These are phyloP conservation scores for Lunularia cruciata DNA, from an alignment of 225 moss, liverwort and hornwort genomes.

Conservation along the genomic window DNA sequence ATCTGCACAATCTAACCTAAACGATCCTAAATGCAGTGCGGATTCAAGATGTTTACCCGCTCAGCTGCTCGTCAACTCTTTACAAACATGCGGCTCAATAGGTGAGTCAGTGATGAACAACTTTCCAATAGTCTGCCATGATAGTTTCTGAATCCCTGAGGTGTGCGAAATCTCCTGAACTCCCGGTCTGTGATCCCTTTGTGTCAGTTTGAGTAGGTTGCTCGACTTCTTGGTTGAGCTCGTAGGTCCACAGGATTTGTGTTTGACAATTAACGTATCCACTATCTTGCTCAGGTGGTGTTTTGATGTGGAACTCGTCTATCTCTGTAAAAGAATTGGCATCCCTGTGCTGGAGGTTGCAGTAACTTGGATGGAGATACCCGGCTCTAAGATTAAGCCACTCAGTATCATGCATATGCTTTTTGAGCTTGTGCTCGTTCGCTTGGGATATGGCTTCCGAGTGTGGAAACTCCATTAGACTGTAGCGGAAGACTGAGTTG, in stretches of 20 bases:
- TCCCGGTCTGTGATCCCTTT: too few relatives aligned
- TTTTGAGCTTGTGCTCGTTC: conserved; percentile 86
- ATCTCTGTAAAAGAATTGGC: conserved; percentile 72
- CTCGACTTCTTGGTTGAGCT: too few relatives aligned
- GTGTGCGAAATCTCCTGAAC: too few relatives aligned
- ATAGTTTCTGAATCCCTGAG: background rate
- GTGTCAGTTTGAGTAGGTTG: too few relatives aligned
- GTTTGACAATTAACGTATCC: background rate
- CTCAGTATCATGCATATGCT: conserved; percentile 91
- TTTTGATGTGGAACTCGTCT: conserved; percentile 94
- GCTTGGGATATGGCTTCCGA: conserved; percentile 85
- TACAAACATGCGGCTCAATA: conserved; percentile 73
- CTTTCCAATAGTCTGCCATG: background rate
- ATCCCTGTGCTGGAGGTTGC: conserved; percentile 83
- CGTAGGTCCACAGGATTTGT: background rate
- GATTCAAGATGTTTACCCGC: conserved; percentile 98
- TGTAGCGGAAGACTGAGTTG: conserved; percentile 29
- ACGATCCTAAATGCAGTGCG: conserved; percentile 52
- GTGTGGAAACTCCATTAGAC: conserved; percentile 81
- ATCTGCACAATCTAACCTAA: background rate
- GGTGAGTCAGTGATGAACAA: conserved; percentile 31
- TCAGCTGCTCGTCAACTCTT: conserved; percentile 83
- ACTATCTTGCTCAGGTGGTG: conserved; percentile 60
- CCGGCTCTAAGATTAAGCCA: conserved; percentile 85
- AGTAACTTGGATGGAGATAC: conserved; percentile 94